phyloP scores from a whole-genome alignment of 768 basidiomycete genomes.

The Rhizopogon vesiculosus region DNA sequence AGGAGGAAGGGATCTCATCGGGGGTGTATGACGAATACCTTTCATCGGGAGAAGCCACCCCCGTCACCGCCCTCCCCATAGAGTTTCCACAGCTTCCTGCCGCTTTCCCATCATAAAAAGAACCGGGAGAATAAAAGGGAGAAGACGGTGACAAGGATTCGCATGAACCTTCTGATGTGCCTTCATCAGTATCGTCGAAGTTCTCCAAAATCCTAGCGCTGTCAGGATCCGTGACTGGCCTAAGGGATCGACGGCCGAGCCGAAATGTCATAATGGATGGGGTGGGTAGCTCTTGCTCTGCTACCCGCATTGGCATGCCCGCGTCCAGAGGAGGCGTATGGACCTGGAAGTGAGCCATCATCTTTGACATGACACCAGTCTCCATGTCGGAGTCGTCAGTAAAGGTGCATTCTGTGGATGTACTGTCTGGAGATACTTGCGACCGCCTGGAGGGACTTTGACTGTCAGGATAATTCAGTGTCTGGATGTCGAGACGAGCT shows the following conservation, averaged over 20 bases:
- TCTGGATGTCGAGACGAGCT: conserved; percentile 8
- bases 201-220: conserved; percentile 15
- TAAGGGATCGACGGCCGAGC: conserved; percentile 18
- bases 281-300: neutral
- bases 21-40: neutral
- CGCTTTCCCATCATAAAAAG: conserved; percentile 1
- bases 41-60: neutral
- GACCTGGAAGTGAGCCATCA: conserved; percentile 28
- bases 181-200: conserved; percentile 13
- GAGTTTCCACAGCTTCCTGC: conserved; percentile 17
- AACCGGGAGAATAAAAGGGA: conserved; percentile 1
- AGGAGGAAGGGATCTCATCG: conserved; percentile 5
- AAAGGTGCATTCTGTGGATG: conserved; percentile 24
- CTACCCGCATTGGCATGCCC: neutral
- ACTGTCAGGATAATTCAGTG: conserved; percentile 10
- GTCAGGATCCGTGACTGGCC: conserved; percentile 24
- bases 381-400: conserved; percentile 24
- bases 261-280: conserved; percentile 28
- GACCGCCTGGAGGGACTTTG: conserved; percentile 8
- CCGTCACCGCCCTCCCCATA: neutral
- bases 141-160: conserved; percentile 2
- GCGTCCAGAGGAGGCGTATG: conserved; percentile 5
- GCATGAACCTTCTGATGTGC: conserved; percentile 9
- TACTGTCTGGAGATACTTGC: conserved; percentile 23
- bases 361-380: conserved; percentile 24